Percentiles rank a stretch among this genome's conserved stretches.
phyloP scores from a whole-genome alignment of 2,329 filamentous ascomycete genomes.

The Xylariomycetidae sp. region DNA sequence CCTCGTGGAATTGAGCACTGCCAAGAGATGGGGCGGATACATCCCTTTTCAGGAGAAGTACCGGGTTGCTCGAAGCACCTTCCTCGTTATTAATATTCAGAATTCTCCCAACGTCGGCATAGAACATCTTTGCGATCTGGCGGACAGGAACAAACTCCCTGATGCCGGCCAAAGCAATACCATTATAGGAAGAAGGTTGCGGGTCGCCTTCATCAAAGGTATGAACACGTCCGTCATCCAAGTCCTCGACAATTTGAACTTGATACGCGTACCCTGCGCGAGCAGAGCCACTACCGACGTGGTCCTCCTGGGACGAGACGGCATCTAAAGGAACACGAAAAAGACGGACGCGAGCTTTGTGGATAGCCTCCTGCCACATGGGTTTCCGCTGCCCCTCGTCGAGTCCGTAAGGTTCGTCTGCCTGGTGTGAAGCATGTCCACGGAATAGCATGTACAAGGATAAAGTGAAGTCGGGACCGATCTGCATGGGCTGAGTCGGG shows the following conservation, averaged over 20 bases:
- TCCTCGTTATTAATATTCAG: conserved; percentile 64
- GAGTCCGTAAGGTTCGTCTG: conserved; percentile 39
- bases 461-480: conserved; percentile 80
- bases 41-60: conserved; percentile 71
- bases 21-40: conserved; percentile 47
- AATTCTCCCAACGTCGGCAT: conserved; percentile 84
- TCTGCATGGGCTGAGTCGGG: conserved; percentile 63
- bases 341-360: conserved; percentile 83
- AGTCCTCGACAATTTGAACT: conserved; percentile 75
- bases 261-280: conserved; percentile 63
- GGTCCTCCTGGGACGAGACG: conserved; percentile 4
- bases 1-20: conserved; percentile 21
- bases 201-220: conserved; percentile 32
- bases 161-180: conserved; percentile 40
- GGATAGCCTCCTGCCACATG: conserved; percentile 94
- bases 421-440: conserved; percentile 58
- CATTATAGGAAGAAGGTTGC: conserved; percentile 32
- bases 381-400: conserved; percentile 57
- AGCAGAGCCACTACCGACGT: conserved; percentile 28
- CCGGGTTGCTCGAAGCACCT: conserved; percentile 66
- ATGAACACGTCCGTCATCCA: conserved; percentile 55
- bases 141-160: conserved; percentile 49
- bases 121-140: conserved; percentile 83
- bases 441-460: conserved; percentile 95
- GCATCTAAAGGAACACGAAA: conserved; percentile 55